phyloP scores from a whole-genome alignment of 139 green algal species.

The Eudorina sp. region DNA sequence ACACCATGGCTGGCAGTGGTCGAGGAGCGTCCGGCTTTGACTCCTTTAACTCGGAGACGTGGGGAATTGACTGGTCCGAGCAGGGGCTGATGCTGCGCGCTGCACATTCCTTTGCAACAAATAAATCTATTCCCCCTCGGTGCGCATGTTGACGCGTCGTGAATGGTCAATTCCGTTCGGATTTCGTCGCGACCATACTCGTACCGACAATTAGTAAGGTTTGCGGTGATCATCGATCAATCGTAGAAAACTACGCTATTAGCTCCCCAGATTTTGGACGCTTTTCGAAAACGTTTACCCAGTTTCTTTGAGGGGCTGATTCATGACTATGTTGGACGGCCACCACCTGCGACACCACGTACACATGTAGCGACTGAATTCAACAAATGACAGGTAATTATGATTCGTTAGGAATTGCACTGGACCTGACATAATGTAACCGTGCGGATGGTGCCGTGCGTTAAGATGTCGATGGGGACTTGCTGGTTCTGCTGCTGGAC shows the following conservation, averaged over 20 bases:
- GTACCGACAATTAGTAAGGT: too few species aligned
- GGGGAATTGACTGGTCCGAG: background rate
- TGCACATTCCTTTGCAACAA: too few species aligned
- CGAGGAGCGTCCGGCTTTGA: background rate
- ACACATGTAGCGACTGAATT: background rate
- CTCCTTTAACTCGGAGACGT: background rate
- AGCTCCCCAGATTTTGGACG: too few species aligned
- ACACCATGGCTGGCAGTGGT: background rate
- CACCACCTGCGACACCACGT: background rate
- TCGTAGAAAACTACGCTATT: too few species aligned
- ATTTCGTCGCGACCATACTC: too few species aligned
- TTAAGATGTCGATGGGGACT: constrained; percentile 41
- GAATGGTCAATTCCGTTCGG: too few species aligned
- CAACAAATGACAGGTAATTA: background rate
- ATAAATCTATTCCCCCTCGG: too few species aligned
- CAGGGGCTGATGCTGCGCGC: too few species aligned
- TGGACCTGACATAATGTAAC: background rate
- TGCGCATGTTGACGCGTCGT: background rate
- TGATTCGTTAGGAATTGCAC: background rate
- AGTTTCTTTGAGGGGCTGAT: too few species aligned
- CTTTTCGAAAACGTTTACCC: too few species aligned
- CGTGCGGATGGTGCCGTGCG: background rate
- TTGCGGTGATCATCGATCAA: too few species aligned
- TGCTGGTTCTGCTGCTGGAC: constrained; percentile 51
- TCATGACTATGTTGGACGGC: background rate